Evolutionary conservation across 2,329 filamentous ascomycete species (phyloP).

Genomic region (Penicillium sp.): DNA sequence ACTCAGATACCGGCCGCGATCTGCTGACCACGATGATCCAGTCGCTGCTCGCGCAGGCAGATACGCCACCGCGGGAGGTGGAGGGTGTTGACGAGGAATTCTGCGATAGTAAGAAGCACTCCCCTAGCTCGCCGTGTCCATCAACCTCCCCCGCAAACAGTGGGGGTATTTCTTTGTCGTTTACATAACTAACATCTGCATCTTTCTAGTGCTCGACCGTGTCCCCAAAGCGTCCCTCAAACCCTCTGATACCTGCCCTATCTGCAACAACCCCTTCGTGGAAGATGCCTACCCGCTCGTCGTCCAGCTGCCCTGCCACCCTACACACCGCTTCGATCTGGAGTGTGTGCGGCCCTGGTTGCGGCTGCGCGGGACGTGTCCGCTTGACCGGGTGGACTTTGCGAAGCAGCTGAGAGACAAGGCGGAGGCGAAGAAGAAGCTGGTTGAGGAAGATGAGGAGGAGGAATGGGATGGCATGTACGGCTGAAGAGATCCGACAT

Average conservation of each 20-base stretch:
- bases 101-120: constrained; percentile 45
- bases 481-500: constrained; percentile 24
- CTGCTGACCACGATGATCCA: constrained; percentile 57
- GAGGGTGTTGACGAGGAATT: constrained; percentile 62
- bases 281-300: constrained; percentile 64
- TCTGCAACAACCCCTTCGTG: constrained; percentile 60
- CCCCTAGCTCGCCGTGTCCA: not conserved
- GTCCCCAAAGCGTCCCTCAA: constrained; percentile 57
- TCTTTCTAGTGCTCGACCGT: constrained; percentile 51
- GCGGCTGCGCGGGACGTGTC: constrained; percentile 62
- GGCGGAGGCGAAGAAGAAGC: constrained; percentile 48
- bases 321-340: constrained; percentile 61
- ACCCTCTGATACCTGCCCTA: constrained; percentile 54
- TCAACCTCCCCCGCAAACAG: not conserved
- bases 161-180: not conserved
- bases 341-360: constrained; percentile 65
- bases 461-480: constrained; percentile 52
- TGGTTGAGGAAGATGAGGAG: constrained; percentile 43
- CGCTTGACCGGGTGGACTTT: constrained; percentile 59
- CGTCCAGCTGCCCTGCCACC: constrained; percentile 60
- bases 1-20: constrained; percentile 37
- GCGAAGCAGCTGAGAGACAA: constrained; percentile 54
- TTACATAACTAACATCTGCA: not conserved
- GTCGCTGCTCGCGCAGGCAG: constrained; percentile 53
- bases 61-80: constrained; percentile 58